phyloP scores from a whole-genome alignment of 129 eudicot species.

The Ambrosia artemisiifolia region DNA sequence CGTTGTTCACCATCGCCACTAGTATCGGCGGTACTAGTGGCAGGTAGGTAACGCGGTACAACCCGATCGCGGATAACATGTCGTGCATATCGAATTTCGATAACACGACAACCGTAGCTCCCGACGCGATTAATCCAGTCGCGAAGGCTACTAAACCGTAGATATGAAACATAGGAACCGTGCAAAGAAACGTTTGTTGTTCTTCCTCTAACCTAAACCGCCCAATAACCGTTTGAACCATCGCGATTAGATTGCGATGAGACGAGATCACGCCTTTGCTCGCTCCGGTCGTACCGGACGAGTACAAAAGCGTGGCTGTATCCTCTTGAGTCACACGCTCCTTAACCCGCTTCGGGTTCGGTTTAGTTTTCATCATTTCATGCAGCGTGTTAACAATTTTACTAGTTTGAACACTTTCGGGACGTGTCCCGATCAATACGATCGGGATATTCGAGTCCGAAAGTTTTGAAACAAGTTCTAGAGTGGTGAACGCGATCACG shows the following conservation, averaged over 20 bases:
- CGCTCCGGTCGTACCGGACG: constrained; percentile 93
- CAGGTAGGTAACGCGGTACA: constrained; percentile 51
- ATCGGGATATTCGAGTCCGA: constrained; percentile 52
- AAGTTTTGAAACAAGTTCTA: constrained; percentile 56
- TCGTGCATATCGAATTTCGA: constrained; percentile 85
- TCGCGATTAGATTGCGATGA: constrained; percentile 72
- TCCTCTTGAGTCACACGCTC: constrained; percentile 68
- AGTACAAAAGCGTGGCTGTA: constrained; percentile 78
- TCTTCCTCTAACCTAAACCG: constrained; percentile 44
- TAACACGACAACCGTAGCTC: constrained; percentile 74
- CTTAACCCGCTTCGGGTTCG: constrained; percentile 44
- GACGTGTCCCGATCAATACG: constrained; percentile 39
- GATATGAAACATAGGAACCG: constrained; percentile 97
- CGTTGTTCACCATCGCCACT: constrained; percentile 67
- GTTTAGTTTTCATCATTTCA: constrained; percentile 49
- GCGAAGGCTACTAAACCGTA: constrained; percentile 90
- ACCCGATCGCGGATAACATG: constrained; percentile 56
- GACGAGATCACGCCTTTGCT: constrained; percentile 97
- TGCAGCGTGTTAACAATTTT: constrained; percentile 38
- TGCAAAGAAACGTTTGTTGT: constrained; percentile 54
- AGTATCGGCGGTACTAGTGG: constrained; percentile 94
- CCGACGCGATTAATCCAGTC: constrained; percentile 71
- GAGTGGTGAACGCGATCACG: constrained; percentile 58
- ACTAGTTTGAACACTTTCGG: not conserved
- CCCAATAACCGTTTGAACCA: constrained; percentile 59